These are phyloP conservation scores for Cardiospermum halicacabum DNA, from an alignment of 345 rosid species.

Conservation along the genomic window DNA sequence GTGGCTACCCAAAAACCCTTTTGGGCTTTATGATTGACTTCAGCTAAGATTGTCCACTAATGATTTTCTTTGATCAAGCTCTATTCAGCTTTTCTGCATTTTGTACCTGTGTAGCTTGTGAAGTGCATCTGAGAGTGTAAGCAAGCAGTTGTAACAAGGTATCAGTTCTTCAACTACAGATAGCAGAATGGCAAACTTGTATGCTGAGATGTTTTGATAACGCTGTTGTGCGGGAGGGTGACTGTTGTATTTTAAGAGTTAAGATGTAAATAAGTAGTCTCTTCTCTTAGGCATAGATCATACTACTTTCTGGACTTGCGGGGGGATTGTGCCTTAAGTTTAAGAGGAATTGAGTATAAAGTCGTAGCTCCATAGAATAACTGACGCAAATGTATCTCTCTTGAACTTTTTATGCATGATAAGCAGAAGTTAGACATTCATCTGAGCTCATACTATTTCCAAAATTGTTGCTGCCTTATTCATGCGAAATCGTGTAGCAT, in stretches of 20 bases:
- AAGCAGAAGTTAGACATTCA: neutral
- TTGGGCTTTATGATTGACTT: constrained; percentile 48
- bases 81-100: neutral
- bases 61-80: neutral
- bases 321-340: neutral
- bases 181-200: neutral
- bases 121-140: neutral
- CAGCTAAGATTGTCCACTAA: neutral
- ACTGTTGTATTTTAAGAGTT: neutral
- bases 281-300: neutral
- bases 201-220: neutral
- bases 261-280: constrained; percentile 14
- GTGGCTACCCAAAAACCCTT: constrained; percentile 44
- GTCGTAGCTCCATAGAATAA: neutral
- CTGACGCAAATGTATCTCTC: neutral
- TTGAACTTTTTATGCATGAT: neutral
- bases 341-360: neutral
- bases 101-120: neutral
- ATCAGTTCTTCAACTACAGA: neutral
- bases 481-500: neutral
- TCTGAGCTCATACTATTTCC: neutral
- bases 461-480: neutral
- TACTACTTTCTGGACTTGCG: neutral
- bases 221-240: neutral
- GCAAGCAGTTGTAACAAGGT: neutral